Evolutionary conservation across 2,329 filamentous ascomycete genomes (phyloP).

Genomic region (Xylaria sp.): DNA sequence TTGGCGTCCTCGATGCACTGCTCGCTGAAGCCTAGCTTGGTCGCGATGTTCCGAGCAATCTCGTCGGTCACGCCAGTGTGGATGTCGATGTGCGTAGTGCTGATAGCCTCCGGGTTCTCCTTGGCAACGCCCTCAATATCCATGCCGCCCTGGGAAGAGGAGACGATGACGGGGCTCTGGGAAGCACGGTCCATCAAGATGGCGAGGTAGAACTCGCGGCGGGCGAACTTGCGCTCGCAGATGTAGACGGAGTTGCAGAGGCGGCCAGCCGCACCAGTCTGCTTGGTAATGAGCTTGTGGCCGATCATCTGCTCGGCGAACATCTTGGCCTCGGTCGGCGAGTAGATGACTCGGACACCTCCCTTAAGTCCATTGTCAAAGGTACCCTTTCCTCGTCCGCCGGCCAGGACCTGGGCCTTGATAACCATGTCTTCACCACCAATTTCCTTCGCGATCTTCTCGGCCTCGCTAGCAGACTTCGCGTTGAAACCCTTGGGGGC

Average conservation of each 20-base stretch:
- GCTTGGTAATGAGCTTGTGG: conserved; percentile 99
- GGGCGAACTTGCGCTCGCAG: conserved; percentile 99
- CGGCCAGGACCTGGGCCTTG: conserved; percentile 98
- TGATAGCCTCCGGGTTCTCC: conserved; percentile 94
- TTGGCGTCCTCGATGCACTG: conserved; percentile 96
- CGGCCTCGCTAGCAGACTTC: conserved; percentile 81
- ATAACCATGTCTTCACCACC: conserved; percentile 97
- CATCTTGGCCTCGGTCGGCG: conserved; percentile 93
- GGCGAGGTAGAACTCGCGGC: conserved; percentile 98
- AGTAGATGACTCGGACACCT: conserved; percentile 98
- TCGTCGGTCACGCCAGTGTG: conserved; percentile 94
- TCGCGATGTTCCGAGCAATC: conserved; percentile 86
- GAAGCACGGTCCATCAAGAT: conserved; percentile 96
- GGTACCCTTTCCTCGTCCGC: conserved; percentile 94
- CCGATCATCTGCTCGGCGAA: conserved; percentile 99
- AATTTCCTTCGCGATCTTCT: conserved; percentile 87
- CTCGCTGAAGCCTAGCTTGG: conserved; percentile 93
- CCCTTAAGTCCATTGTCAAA: conserved; percentile 99
- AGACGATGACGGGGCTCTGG: conserved; percentile 92
- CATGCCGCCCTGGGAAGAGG: conserved; percentile 98
- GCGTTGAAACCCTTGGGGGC: conserved; percentile 91
- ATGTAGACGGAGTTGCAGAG: conserved; percentile 98
- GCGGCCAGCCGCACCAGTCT: conserved; percentile 90
- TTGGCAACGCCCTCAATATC: conserved; percentile 99
- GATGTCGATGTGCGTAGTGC: conserved; percentile 92